Conservation (phyloP, 805 yeast species). For the Aciculoconidium aculeatum region DNA sequence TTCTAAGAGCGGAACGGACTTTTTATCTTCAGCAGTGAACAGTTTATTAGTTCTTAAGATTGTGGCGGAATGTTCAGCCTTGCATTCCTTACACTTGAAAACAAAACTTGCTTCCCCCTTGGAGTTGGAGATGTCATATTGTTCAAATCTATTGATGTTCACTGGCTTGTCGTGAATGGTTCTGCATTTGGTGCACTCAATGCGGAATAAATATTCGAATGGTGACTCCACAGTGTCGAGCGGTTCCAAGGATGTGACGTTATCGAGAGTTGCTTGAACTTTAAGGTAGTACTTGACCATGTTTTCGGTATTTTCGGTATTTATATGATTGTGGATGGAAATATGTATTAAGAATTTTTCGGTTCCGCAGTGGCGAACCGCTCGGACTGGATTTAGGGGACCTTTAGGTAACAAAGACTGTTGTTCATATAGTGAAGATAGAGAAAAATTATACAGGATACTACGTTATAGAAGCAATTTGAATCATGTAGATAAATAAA, state of each 20-base stretch:
- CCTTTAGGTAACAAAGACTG: no score
- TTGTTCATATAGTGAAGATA: no score
- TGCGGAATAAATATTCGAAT: slow-evolving; percentile 68
- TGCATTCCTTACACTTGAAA: slow-evolving; percentile 68
- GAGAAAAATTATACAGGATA: no score
- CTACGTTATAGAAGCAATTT: no score
- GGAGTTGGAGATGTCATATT: slow-evolving; percentile 60
- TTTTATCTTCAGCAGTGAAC: slow-evolving; percentile 36
- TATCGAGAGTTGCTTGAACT: slow-evolving; percentile 43
- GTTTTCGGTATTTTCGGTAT: no score
- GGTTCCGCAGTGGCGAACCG: no score
- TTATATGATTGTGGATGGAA: no score
- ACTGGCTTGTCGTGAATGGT: slow-evolving; percentile 70
- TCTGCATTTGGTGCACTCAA: slow-evolving; percentile 75
- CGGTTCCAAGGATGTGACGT: slow-evolving; percentile 53
- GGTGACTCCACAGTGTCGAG: slow-evolving; percentile 55
- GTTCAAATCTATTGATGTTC: slow-evolving; percentile 60
- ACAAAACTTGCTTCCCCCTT: slow-evolving; percentile 82
- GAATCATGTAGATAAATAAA: no score
- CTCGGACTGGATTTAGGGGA: no score
- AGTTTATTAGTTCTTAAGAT: slow-evolving; percentile 27
- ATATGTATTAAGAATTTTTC: no score
- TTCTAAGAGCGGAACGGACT: slow-evolving; percentile 46
- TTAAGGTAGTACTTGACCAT: slow-evolving; percentile 38
- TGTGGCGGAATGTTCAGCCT: slow-evolving; percentile 32